These are phyloP conservation scores for Chlamydomonas urium DNA, from an alignment of 139 green algal species.

Conservation along the genomic window DNA sequence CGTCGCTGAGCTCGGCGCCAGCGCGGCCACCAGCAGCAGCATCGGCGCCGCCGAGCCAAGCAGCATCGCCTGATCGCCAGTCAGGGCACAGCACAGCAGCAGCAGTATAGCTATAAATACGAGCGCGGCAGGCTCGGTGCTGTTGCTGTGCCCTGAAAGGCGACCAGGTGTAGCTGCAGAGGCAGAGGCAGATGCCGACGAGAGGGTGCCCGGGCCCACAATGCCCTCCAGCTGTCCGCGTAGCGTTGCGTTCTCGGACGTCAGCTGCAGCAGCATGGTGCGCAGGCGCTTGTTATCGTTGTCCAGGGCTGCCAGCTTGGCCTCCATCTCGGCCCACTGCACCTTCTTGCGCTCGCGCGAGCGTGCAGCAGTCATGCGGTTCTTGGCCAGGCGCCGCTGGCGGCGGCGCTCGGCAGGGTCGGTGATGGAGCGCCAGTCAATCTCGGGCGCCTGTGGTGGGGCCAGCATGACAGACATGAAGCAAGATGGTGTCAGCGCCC, in stretches of 20 bases:
- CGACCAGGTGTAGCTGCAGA: not conserved
- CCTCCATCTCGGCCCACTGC: conserved; percentile 44
- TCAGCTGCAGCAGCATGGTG: conserved; percentile 32
- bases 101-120: conserved; percentile 50
- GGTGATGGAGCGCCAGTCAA: conserved; percentile 54
- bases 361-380: conserved; percentile 55
- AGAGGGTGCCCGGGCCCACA: too few species aligned
- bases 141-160: conserved; percentile 12
- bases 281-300: conserved; percentile 39
- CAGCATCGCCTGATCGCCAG: conserved; percentile 27
- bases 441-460: conserved; percentile 24
- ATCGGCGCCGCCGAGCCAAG: conserved; percentile 20
- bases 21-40: not conserved
- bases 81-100: conserved; percentile 24
- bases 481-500: too few species aligned
- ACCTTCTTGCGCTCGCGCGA: conserved; percentile 61
- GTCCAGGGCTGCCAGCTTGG: conserved; percentile 24
- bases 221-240: conserved; percentile 23
- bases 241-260: conserved; percentile 36
- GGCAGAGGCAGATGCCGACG: not conserved
- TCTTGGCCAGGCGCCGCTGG: conserved; percentile 61
- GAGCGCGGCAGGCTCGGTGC: conserved; percentile 34
- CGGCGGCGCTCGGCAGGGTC: conserved; percentile 53
- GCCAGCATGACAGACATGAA: too few species aligned
- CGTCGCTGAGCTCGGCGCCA: too few species aligned